Evolutionary conservation across 768 basidiomycete genomes (phyloP).

Genomic region (Cubamyces lactineus): DNA sequence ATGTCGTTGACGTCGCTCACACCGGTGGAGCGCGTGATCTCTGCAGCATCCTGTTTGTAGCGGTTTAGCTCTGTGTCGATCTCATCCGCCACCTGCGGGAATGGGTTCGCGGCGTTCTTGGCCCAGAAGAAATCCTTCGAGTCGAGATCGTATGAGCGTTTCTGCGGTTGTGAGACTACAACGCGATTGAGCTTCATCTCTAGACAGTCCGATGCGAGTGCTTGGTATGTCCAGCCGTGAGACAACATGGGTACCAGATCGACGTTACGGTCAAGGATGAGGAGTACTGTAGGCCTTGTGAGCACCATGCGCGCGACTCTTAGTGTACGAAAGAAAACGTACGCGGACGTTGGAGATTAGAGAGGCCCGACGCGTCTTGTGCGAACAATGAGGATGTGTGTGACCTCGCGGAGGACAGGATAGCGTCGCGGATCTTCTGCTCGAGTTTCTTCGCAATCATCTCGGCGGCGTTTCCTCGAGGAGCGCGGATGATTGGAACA

Average conservation of each 20-base stretch:
- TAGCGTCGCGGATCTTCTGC: slow-evolving; percentile 83
- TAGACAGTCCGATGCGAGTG: slow-evolving; percentile 95
- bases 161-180: slow-evolving; percentile 71
- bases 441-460: slow-evolving; percentile 99
- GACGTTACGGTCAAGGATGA: slow-evolving; percentile 92
- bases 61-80: slow-evolving; percentile 90
- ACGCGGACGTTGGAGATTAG: slow-evolving; percentile 88
- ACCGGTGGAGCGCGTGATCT: slow-evolving; percentile 94
- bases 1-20: slow-evolving; percentile 96
- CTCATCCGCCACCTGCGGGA: slow-evolving; percentile 98
- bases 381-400: slow-evolving; percentile 68
- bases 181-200: slow-evolving; percentile 97
- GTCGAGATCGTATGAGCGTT: slow-evolving; percentile 94
- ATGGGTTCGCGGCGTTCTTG: slow-evolving; percentile 93
- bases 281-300: slow-evolving; percentile 63
- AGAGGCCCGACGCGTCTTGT: slow-evolving; percentile 81
- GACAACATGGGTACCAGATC: slow-evolving; percentile 92
- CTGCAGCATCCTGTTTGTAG: slow-evolving; percentile 95
- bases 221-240: slow-evolving; percentile 99
- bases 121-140: slow-evolving; percentile 99
- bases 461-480: slow-evolving; percentile 95
- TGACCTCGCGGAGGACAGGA: slow-evolving; percentile 70
- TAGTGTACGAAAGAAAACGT: slow-evolving; percentile 33
- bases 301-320: slow-evolving; percentile 5
- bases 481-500: slow-evolving; percentile 93